A percentile compares a stretch with the other conserved stretches of the same genome.
Conservation (phyloP, 495 filamentous ascomycete genomes). For the Podospora anserina region DNA sequence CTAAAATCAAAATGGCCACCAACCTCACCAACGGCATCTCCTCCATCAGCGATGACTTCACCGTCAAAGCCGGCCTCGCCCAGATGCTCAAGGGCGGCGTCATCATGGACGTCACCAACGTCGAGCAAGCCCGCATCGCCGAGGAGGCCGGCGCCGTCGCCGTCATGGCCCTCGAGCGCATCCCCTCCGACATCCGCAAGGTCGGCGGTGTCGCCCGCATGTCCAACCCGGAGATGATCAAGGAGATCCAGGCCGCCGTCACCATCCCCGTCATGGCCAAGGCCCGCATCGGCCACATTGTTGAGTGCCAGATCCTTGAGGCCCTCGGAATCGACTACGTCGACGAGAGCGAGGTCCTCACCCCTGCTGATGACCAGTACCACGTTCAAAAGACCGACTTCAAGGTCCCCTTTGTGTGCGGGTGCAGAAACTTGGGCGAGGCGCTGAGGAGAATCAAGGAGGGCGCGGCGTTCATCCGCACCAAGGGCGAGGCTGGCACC, state of each 20-base stretch:
- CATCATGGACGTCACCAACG: conserved; percentile 98
- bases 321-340: conserved; percentile 95
- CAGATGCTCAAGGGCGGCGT: conserved; percentile 98
- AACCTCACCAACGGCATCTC: conserved; percentile 23
- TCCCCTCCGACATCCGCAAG: conserved; percentile 91
- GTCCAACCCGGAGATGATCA: conserved; percentile 94
- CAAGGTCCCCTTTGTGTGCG: conserved; percentile 90
- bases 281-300: conserved; percentile 95
- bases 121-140: conserved; percentile 91
- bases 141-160: conserved; percentile 94
- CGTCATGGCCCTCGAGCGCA: conserved; percentile 98
- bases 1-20: conserved; percentile 20
- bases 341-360: conserved; percentile 95
- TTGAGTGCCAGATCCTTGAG: conserved; percentile 98
- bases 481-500: conserved; percentile 98
- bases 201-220: conserved; percentile 94
- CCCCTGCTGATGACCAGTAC: conserved; percentile 83
- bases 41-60: conserved; percentile 46
- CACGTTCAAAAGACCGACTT: conserved; percentile 88
- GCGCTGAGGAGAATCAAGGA: conserved; percentile 88
- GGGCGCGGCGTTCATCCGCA: conserved; percentile 97
- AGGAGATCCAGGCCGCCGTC: conserved; percentile 93
- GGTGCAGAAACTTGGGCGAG: conserved; percentile 92
- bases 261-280: conserved; percentile 99
- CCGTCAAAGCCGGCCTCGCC: conserved; percentile 88